Evolutionary conservation across 805 yeast genomes (phyloP).

Genomic region (Metschnikowia amazonensis): DNA sequence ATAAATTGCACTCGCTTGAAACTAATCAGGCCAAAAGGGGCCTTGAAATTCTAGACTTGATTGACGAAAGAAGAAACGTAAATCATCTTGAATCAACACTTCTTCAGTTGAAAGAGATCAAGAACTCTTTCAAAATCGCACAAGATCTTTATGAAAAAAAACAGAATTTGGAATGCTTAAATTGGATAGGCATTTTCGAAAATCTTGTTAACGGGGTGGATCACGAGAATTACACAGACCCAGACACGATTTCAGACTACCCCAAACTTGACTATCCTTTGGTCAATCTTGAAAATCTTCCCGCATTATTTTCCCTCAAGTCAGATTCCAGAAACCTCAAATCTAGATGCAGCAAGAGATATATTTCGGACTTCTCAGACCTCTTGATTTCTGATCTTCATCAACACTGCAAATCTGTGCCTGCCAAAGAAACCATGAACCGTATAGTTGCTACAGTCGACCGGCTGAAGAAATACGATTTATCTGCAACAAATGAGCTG

Average conservation of each 20-base stretch:
- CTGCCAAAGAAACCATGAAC: slow-evolving; percentile 46
- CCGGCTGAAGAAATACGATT: slow-evolving; percentile 21
- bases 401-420: slow-evolving; percentile 48
- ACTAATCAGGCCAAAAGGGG: slow-evolving; percentile 49
- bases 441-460: slow-evolving; percentile 39
- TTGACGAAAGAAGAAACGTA: slow-evolving; percentile 55
- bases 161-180: slow-evolving; percentile 52
- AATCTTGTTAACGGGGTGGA: slow-evolving; percentile 49
- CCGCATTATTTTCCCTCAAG: slow-evolving; percentile 49
- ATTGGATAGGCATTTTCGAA: slow-evolving; percentile 55
- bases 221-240: slow-evolving; percentile 15
- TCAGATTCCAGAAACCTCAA: slow-evolving; percentile 54
- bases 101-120: slow-evolving; percentile 45
- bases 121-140: slow-evolving; percentile 34
- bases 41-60: slow-evolving; percentile 44
- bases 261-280: slow-evolving; percentile 32
- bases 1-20: slow-evolving; percentile 45
- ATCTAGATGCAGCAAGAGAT: slow-evolving; percentile 66
- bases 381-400: slow-evolving; percentile 60
- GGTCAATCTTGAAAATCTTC: slow-evolving; percentile 41
- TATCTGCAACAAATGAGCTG: slow-evolving; percentile 27
- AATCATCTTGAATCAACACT: slow-evolving; percentile 61
- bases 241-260: slow-evolving; percentile 16
- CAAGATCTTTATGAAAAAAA: slow-evolving; percentile 43
- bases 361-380: slow-evolving; percentile 53